phyloP scores from a whole-genome alignment of 179 eudicot genomes.

The Patellifolia procumbens region DNA sequence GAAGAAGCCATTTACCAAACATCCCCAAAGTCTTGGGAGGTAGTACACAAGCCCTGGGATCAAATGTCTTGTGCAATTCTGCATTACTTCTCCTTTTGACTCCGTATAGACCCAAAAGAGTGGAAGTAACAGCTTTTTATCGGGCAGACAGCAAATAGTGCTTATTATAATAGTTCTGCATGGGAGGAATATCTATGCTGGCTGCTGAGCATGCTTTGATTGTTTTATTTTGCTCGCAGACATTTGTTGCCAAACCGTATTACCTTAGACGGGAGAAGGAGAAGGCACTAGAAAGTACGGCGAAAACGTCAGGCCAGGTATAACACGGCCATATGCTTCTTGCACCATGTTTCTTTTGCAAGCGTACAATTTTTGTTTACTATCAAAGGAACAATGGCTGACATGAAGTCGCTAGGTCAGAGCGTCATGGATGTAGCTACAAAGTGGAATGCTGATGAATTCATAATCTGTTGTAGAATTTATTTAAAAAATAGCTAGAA shows the following conservation, averaged over 20 bases:
- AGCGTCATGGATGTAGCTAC: not conserved
- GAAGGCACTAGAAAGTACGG: conserved; percentile 66
- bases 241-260: conserved; percentile 76
- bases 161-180: too few relatives aligned
- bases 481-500: not conserved
- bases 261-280: conserved; percentile 75
- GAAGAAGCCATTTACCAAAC: too few relatives aligned
- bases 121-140: not conserved
- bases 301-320: conserved; percentile 78
- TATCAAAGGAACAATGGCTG: not conserved
- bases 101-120: not conserved
- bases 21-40: not conserved
- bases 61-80: not conserved
- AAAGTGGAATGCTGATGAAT: not conserved
- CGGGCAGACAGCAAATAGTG: not conserved
- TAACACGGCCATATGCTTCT: conserved; percentile 1
- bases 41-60: not conserved
- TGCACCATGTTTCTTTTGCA: conserved; percentile 7
- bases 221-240: conserved; percentile 47
- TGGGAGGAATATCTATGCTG: not conserved
- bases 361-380: not conserved
- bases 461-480: not conserved
- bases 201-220: conserved; percentile 17
- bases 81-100: not conserved
- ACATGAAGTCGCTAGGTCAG: not conserved